These are phyloP conservation scores for Solanum medicagineum DNA, from an alignment of 257 asterid genomes.

Conservation along the genomic window DNA sequence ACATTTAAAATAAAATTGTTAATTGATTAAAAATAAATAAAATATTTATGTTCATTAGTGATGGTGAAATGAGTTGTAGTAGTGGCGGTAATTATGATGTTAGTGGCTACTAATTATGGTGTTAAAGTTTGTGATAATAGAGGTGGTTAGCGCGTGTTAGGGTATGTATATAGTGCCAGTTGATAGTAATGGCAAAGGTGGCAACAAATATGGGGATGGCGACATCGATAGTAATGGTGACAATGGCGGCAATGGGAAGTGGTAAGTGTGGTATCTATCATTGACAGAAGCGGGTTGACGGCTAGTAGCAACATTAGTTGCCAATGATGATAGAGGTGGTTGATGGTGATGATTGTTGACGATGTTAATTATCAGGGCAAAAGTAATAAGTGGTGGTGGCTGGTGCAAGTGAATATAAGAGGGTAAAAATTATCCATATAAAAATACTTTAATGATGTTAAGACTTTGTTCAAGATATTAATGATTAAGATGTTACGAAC, in stretches of 20 bases:
- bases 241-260: too few relatives aligned
- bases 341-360: rapidly evolving
- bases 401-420: background rate
- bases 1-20: too few relatives aligned
- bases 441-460: too few relatives aligned
- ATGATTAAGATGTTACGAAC: background rate
- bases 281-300: rapidly evolving
- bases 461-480: background rate
- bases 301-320: background rate
- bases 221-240: background rate
- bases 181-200: background rate
- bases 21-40: background rate
- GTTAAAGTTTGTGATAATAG: background rate
- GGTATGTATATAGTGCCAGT: background rate
- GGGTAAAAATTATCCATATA: background rate
- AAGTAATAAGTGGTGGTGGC: background rate
- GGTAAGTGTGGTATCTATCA: background rate
- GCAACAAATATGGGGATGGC: too few relatives aligned
- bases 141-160: background rate
- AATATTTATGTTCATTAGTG: background rate
- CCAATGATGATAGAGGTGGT: rapidly evolving
- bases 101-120: background rate
- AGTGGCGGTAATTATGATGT: background rate
- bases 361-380: background rate
- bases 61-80: background rate